phyloP scores from a whole-genome alignment of 2,329 filamentous ascomycete species.

The Ophiostoma quercus region DNA sequence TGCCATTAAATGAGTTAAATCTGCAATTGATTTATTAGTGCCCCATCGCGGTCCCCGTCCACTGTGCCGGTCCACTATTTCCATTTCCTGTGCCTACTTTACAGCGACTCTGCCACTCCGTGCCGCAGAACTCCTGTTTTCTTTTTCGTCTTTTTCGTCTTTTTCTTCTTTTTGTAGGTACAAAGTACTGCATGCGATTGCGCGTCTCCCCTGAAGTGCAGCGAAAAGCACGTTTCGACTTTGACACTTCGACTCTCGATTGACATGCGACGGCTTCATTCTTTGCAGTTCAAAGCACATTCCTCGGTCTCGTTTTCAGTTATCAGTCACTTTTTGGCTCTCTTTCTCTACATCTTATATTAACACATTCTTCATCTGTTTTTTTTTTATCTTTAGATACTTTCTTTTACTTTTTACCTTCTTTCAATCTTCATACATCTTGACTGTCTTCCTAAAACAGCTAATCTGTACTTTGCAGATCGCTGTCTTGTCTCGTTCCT shows the following conservation, averaged over 20 bases:
- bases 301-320: background rate
- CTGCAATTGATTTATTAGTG: background rate
- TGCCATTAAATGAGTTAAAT: background rate
- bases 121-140: background rate
- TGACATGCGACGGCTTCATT: background rate
- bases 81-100: constrained; percentile 1
- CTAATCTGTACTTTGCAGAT: background rate
- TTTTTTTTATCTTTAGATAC: background rate
- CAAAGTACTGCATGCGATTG: constrained; percentile 2
- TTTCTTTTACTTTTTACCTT: no score
- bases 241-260: background rate
- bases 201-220: background rate
- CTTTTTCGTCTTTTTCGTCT: background rate
- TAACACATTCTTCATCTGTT: background rate
- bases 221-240: background rate
- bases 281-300: background rate
- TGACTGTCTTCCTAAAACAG: background rate
- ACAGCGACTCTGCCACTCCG: background rate
- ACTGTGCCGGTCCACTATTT: background rate
- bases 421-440: no score
- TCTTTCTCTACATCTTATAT: background rate
- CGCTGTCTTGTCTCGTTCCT: background rate
- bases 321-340: background rate
- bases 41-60: constrained; percentile 7
- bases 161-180: no score